Evolutionary conservation across 768 basidiomycete genomes (phyloP).

Genomic region (Pulveroboletus sp.): DNA sequence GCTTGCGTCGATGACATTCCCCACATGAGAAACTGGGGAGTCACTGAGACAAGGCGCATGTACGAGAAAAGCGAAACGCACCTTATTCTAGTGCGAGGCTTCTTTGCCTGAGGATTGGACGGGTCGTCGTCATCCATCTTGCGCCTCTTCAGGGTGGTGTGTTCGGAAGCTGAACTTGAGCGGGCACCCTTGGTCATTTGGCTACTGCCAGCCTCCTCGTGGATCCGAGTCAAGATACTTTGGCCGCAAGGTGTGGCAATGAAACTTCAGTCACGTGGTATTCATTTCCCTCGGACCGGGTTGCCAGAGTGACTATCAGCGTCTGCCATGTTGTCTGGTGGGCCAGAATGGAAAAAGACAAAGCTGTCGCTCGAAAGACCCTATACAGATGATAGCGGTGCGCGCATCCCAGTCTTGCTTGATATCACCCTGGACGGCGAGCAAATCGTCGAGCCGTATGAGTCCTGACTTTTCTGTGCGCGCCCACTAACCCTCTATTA

Average conservation of each 20-base stretch:
- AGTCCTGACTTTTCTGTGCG: conserved; percentile 4
- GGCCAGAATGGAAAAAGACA: conserved; percentile 52
- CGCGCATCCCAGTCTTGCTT: conserved; percentile 52
- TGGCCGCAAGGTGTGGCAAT: conserved; percentile 1
- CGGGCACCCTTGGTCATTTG: conserved; percentile 29
- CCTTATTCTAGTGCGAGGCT: conserved; percentile 72
- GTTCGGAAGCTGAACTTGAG: conserved; percentile 20
- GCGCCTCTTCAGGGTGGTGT: conserved; percentile 49
- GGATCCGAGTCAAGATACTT: conserved; percentile 29
- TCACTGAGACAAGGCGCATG: conserved; percentile 4
- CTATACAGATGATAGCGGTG: conserved; percentile 74
- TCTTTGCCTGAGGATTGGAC: conserved; percentile 48
- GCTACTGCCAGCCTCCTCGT: conserved; percentile 18
- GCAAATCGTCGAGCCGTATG: conserved; percentile 70
- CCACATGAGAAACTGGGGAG: conserved; percentile 70
- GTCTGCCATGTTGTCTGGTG: conserved; percentile 17
- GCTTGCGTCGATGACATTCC: conserved; percentile 85
- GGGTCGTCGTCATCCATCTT: conserved; percentile 52
- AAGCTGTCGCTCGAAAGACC: conserved; percentile 72
- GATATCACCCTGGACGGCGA: conserved; percentile 71
- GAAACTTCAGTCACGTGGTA: conserved; percentile 25
- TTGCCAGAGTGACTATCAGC: no score
- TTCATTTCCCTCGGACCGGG: no score
- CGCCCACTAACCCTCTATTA: conserved; percentile 27
- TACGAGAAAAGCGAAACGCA: conserved; percentile 27